phyloP scores from a whole-genome alignment of 495 filamentous ascomycete genomes.

The Neurospora sp. region DNA sequence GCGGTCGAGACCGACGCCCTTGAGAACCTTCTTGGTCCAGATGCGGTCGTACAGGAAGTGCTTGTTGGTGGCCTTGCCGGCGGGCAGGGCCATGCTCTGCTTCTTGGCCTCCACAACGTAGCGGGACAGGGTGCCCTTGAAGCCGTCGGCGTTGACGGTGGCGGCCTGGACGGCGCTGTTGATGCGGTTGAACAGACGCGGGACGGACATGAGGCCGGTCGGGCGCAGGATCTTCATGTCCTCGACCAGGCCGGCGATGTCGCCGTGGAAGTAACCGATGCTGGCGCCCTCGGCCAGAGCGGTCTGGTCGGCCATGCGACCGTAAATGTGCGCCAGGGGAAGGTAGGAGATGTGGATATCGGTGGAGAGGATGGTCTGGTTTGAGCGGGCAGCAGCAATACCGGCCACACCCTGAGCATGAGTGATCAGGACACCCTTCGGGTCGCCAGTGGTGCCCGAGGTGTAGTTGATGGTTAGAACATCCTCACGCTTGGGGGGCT shows the following conservation, averaged over 20 bases:
- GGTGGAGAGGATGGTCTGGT: conserved; percentile 35
- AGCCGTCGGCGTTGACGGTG: conserved; percentile 66
- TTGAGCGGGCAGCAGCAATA: conserved; percentile 45
- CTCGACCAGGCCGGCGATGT: conserved; percentile 78
- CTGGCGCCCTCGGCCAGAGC: conserved; percentile 59
- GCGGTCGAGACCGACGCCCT: conserved; percentile 70
- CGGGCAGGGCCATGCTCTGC: conserved; percentile 60
- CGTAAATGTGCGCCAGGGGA: conserved; percentile 90
- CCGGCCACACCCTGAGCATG: conserved; percentile 74
- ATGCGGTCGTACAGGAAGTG: conserved; percentile 87
- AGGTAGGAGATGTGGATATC: conserved; percentile 78
- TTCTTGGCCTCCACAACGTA: conserved; percentile 72
- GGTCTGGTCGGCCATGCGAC: conserved; percentile 69
- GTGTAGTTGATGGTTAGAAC: conserved; percentile 96
- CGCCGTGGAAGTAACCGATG: conserved; percentile 93
- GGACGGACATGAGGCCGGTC: conserved; percentile 78
- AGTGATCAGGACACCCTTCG: conserved; percentile 85
- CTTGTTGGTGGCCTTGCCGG: conserved; percentile 62
- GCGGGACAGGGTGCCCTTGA: conserved; percentile 74
- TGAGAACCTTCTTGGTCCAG: conserved; percentile 82
- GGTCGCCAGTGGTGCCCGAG: conserved; percentile 86
- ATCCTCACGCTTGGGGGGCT: conserved; percentile 63
- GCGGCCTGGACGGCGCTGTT: conserved; percentile 65
- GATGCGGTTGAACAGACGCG: conserved; percentile 88
- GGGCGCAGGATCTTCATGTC: conserved; percentile 83